A percentile compares a stretch with the other conserved stretches of the same genome.
phyloP scores from a whole-genome alignment of 2,329 filamentous ascomycete species.

The Cercospora zeina region DNA sequence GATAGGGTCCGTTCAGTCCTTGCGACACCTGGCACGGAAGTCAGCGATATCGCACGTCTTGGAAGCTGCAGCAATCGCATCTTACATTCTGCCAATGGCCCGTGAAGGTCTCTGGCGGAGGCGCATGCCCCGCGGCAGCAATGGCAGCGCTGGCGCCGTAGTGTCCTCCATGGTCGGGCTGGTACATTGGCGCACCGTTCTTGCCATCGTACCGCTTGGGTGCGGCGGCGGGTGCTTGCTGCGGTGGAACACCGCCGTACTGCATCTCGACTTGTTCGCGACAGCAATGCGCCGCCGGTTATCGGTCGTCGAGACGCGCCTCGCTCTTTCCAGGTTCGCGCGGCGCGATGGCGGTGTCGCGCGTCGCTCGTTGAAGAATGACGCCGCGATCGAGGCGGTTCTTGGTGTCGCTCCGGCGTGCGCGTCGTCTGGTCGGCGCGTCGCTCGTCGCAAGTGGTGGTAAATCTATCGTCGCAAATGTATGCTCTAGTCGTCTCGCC shows the following conservation, averaged over 20 bases:
- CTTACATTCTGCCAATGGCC: conserved; percentile 92
- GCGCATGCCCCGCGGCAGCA: conserved; percentile 81
- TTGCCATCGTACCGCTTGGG: conserved; percentile 52
- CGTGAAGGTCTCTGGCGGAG: conserved; percentile 86
- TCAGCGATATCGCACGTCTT: conserved; percentile 14
- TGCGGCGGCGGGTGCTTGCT: conserved; percentile 40
- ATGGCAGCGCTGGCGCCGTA: conserved; percentile 63
- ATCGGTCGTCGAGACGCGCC: conserved; percentile 14
- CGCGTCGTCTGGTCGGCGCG: conserved; percentile 13
- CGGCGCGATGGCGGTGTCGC: conserved; percentile 18
- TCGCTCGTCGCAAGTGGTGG: conserved; percentile 7
- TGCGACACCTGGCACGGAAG: conserved; percentile 73
- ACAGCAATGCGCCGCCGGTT: conserved; percentile 20
- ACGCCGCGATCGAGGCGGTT: background rate
- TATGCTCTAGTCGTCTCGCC: conserved; percentile 10
- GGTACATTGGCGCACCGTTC: conserved; percentile 53
- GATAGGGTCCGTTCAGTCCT: conserved; percentile 86
- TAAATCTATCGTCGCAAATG: background rate
- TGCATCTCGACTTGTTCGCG: conserved; percentile 31
- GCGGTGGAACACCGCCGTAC: conserved; percentile 36
- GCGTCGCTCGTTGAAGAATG: background rate
- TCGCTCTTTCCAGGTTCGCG: conserved; percentile 14
- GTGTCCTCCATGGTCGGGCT: conserved; percentile 50
- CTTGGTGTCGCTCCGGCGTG: conserved; percentile 12
- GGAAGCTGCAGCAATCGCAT: conserved; percentile 26